These are phyloP conservation scores for Nemania sp. DNA, from an alignment of 2,329 filamentous ascomycete species.

Conservation along the genomic window DNA sequence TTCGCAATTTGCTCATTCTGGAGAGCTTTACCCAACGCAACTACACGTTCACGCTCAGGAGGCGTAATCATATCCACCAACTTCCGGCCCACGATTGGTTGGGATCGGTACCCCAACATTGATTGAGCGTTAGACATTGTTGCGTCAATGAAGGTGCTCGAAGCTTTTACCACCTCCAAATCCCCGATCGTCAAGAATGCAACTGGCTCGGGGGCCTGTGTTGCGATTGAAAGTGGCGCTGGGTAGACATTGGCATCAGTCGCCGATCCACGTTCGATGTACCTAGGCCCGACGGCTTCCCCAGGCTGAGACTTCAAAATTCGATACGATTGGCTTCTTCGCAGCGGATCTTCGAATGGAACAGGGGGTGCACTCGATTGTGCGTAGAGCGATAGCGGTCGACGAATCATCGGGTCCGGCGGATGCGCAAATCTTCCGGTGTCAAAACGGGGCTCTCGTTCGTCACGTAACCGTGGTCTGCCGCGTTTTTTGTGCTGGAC, in stretches of 20 bases:
- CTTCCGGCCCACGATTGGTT: slow-evolving; percentile 52
- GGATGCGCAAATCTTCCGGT: slow-evolving; percentile 51
- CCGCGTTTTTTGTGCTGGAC: slow-evolving; percentile 87
- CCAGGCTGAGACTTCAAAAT: slow-evolving; percentile 59
- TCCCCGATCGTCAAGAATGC: slow-evolving; percentile 61
- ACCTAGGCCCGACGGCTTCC: slow-evolving; percentile 54
- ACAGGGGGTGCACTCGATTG: slow-evolving; percentile 49
- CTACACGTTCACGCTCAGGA: slow-evolving; percentile 57
- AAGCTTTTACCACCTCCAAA: slow-evolving; percentile 62
- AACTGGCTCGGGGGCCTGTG: slow-evolving; percentile 54
- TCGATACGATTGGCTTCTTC: slow-evolving; percentile 55
- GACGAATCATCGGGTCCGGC: slow-evolving; percentile 51
- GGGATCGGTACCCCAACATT: slow-evolving; percentile 44
- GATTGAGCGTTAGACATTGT: slow-evolving; percentile 40
- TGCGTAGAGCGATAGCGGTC: slow-evolving; percentile 57
- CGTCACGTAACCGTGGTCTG: slow-evolving; percentile 75
- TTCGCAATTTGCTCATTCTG: slow-evolving; percentile 61
- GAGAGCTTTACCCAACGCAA: slow-evolving; percentile 55
- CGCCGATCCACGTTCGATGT: slow-evolving; percentile 54
- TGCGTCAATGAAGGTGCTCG: slow-evolving; percentile 59
- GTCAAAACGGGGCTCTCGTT: slow-evolving; percentile 65
- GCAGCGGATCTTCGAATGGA: slow-evolving; percentile 53
- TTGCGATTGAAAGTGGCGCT: slow-evolving; percentile 48
- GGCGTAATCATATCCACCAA: slow-evolving; percentile 59
- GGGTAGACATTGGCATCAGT: slow-evolving; percentile 56